A percentile compares a stretch with the other conserved stretches of the same genome.
Evolutionary conservation across 148 eudicot genomes (phyloP).

Genomic region (Hydrangea macrophylla): DNA sequence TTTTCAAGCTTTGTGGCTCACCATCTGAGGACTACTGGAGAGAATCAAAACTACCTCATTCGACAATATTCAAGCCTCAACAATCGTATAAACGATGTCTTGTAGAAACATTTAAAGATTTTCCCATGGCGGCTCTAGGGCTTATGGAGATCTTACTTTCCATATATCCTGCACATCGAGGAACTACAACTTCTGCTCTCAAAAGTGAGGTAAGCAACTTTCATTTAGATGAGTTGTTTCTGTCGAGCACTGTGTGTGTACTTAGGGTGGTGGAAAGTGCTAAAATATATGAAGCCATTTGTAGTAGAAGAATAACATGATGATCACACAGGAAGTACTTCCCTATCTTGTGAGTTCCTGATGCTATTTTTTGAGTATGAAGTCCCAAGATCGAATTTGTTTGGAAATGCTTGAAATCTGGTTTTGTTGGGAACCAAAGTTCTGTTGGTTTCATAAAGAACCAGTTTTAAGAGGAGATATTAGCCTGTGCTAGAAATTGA

Average conservation of each 20-base stretch:
- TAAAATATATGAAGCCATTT: too few relatives aligned
- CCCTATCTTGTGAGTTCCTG: too few relatives aligned
- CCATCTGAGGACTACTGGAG: constrained; percentile 85
- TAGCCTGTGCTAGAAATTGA: too few relatives aligned
- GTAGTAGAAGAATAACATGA: not conserved
- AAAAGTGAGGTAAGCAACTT: constrained; percentile 54
- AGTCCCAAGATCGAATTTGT: too few relatives aligned
- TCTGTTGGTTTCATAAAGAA: too few relatives aligned
- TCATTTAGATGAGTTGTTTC: not conserved
- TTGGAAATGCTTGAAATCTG: too few relatives aligned
- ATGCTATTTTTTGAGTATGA: too few relatives aligned
- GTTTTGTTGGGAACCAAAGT: too few relatives aligned
- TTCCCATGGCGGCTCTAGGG: constrained; percentile 52
- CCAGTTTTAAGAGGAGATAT: too few relatives aligned
- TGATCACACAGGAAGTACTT: not conserved
- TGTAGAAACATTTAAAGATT: constrained; percentile 62
- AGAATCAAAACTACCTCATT: constrained; percentile 59
- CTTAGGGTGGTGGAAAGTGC: too few relatives aligned
- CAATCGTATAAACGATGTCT: constrained; percentile 59
- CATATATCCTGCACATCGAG: constrained; percentile 68
- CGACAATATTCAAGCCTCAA: constrained; percentile 66
- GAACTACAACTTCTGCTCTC: constrained; percentile 75
- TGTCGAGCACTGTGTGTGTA: not conserved
- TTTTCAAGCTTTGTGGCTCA: constrained; percentile 92
- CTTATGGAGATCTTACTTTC: constrained; percentile 81